Base-by-base conservation (phyloP, 768 basidiomycete species). In the Trametes villosa region DNA sequence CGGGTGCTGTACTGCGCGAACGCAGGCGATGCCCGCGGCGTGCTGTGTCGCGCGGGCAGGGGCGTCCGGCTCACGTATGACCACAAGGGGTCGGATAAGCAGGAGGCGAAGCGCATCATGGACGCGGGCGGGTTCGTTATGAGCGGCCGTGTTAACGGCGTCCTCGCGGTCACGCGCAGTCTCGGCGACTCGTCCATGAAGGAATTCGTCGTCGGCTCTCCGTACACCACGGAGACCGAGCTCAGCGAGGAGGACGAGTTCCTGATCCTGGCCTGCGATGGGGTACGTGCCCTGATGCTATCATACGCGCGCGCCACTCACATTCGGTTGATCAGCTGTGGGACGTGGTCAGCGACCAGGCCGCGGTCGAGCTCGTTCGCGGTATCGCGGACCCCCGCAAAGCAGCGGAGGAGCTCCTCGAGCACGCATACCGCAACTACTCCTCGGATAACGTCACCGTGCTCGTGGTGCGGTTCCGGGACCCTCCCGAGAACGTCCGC, bases 121-220 rank as follows among this genome's bases (percentile, higher is more conserved):
- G 97, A 98, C 70, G 97, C 97, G 0, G 97, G 97, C 11, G 97
- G 97, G 1, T 99, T 98, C 71, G 96, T 99, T 22, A 88, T 99
- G 91, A 96, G 96, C 70, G 97, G 96, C 64, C 86, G 97, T 13
- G 97, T 99, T 33, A 99, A 99, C 66, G 97, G 96, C 64, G 96
- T 98, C 41, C 79, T 99, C 55, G 95, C 95, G 7, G 97, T 99
- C 29, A 99, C 97, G 18, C 83, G 97, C 59, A 94, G 94, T 68
- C 78, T 99, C 57, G 97, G 97, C 33, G 97, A 99, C 71, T 91
- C 94, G 2, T 91, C 94, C 8, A 98, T 99, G 97, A 99, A 99
- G 76, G 97, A 99, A 69, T 99, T 96, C 72, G 97, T 99, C 12
- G 97, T 98, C 48, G 97, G 97, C 2, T 85, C 92, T 29, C 97